Evolutionary conservation across 179 eudicot genomes (phyloP).

Genomic region (Silene vulgaris): DNA sequence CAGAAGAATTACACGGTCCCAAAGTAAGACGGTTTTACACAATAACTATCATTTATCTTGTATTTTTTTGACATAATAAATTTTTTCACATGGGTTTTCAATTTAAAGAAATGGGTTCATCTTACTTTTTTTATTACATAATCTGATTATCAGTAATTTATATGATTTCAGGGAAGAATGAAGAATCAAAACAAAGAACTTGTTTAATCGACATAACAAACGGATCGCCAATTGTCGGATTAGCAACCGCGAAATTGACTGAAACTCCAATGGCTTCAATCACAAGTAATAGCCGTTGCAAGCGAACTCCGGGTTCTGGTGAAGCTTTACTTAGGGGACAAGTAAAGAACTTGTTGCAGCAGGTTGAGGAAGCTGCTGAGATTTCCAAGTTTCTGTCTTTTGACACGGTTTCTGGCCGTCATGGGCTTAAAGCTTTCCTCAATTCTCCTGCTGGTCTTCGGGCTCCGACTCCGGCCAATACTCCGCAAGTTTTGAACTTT

Average conservation of each 20-base stretch:
- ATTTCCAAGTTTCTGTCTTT: constrained; percentile 42
- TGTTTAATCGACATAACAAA: constrained; percentile 59
- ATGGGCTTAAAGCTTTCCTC: constrained; percentile 34
- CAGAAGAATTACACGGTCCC: constrained; percentile 61
- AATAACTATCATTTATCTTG: too few species aligned
- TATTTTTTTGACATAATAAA: not conserved
- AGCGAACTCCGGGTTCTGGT: constrained; percentile 83
- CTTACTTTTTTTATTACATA: not conserved
- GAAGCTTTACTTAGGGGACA: constrained; percentile 75
- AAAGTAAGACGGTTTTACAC: constrained; percentile 14
- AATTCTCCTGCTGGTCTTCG: constrained; percentile 42
- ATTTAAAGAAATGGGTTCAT: not conserved
- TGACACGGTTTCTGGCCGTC: constrained; percentile 27
- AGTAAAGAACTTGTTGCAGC: constrained; percentile 72
- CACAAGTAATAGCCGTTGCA: constrained; percentile 30
- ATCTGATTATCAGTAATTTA: not conserved
- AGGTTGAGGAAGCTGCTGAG: constrained; percentile 72
- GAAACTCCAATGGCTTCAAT: constrained; percentile 49
- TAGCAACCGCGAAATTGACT: constrained; percentile 46
- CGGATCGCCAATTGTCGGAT: constrained; percentile 83
- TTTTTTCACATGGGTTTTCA: not conserved
- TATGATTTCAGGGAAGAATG: constrained; percentile 30
- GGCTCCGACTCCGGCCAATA: constrained; percentile 83
- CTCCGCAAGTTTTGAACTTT: constrained; percentile 48
- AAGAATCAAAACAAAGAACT: constrained; percentile 42